These are phyloP conservation scores for Nigrograna mackinnonii DNA, from an alignment of 2,329 filamentous ascomycete species.

Conservation along the genomic window DNA sequence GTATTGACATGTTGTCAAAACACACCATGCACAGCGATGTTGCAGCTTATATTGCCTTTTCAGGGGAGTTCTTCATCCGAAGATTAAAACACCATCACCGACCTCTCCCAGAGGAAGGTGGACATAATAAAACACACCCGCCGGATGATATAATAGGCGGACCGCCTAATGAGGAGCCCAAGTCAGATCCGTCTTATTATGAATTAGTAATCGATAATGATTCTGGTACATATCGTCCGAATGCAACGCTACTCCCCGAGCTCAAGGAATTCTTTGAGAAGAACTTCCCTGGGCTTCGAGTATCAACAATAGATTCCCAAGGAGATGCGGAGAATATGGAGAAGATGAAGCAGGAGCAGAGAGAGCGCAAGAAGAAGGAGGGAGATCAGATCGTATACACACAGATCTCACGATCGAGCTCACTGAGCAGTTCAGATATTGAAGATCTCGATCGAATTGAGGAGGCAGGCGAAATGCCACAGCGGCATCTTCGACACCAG, in stretches of 20 bases:
- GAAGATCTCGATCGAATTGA: constrained; percentile 56
- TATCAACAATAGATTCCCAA: constrained; percentile 74
- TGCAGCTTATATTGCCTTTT: constrained; percentile 86
- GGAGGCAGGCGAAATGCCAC: constrained; percentile 19
- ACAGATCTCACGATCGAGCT: constrained; percentile 52
- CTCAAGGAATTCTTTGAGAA: constrained; percentile 70
- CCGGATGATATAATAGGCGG: constrained; percentile 53
- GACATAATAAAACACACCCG: constrained; percentile 53
- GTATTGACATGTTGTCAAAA: constrained; percentile 89
- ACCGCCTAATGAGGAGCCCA: constrained; percentile 43
- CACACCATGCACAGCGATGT: constrained; percentile 98
- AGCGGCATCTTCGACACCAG: constrained; percentile 30
- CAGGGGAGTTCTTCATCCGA: constrained; percentile 90
- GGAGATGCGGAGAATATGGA: constrained; percentile 72
- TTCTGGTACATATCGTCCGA: constrained; percentile 88
- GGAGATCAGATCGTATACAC: constrained; percentile 58
- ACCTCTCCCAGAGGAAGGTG: constrained; percentile 35
- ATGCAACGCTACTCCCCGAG: constrained; percentile 72
- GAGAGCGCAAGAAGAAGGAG: constrained; percentile 70
- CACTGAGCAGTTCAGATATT: constrained; percentile 60
- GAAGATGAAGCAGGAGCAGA: constrained; percentile 76
- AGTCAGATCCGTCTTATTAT: constrained; percentile 65
- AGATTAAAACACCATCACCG: constrained; percentile 59
- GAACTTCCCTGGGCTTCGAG: constrained; percentile 77
- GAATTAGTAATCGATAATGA: constrained; percentile 95